Evolutionary conservation across 2,329 filamentous ascomycete species (phyloP).

Genomic region (Beauveria sp.): DNA sequence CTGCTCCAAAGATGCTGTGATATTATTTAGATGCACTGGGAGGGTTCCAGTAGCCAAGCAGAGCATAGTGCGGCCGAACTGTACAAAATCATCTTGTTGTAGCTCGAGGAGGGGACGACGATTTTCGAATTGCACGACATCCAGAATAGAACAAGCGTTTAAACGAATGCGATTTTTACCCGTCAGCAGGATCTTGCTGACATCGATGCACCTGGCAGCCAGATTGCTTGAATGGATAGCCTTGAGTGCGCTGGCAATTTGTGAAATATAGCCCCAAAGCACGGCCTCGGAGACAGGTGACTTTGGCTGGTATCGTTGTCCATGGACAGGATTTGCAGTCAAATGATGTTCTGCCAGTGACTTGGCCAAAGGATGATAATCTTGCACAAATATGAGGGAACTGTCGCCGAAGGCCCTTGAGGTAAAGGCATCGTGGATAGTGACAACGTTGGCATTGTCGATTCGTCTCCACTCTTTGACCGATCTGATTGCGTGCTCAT

Average conservation of each 20-base stretch:
- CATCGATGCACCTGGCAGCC: conserved; percentile 77
- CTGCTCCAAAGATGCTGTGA: conserved; percentile 65
- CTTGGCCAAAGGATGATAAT: conserved; percentile 87
- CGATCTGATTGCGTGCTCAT: conserved; percentile 78
- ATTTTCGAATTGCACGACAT: conserved; percentile 77
- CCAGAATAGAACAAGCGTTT: conserved; percentile 80
- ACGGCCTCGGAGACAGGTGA: conserved; percentile 58
- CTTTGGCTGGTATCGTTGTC: conserved; percentile 38
- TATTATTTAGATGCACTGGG: conserved; percentile 47
- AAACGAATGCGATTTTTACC: conserved; percentile 85
- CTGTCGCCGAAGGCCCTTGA: conserved; percentile 89
- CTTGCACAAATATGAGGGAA: conserved; percentile 87
- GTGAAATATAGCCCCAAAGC: conserved; percentile 86
- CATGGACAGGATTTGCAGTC: conserved; percentile 28
- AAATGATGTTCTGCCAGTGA: conserved; percentile 82
- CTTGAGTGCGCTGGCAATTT: conserved; percentile 81
- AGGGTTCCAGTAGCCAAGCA: conserved; percentile 66
- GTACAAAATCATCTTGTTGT: conserved; percentile 79
- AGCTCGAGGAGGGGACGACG: conserved; percentile 62
- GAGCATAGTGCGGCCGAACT: conserved; percentile 79
- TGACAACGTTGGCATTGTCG: conserved; percentile 72
- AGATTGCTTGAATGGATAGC: conserved; percentile 74
- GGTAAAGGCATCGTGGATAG: conserved; percentile 86
- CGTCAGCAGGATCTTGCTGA: conserved; percentile 83
- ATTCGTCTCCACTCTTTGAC: conserved; percentile 88